Evolutionary conservation across 805 yeast genomes (phyloP), one percentile per base, ranked within the genome.

Genomic region (Peterozyma toletana): DNA sequence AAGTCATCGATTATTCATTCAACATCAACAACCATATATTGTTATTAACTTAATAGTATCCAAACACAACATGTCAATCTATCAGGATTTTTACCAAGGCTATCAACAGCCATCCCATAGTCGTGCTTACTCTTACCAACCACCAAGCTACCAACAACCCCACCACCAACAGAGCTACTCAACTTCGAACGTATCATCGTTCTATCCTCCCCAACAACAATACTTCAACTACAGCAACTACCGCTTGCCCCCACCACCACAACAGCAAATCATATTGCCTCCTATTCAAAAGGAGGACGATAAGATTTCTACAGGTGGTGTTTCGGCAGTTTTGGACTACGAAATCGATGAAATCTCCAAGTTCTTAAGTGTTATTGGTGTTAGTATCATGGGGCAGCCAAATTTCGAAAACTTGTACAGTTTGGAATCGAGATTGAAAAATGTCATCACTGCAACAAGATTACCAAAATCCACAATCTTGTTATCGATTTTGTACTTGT

Each of bases 401-500:
- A 63, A 58, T 54, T 53, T 66, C 50, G 67, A 64, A 46, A 54
- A 54, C 45, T 65, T 81, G n/a, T 50, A 74, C 17, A 59, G 59
- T 37, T 83, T 86, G 60, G 77, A 73, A 53, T 67, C 68, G 47
- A 78, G 78, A 50, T 67, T 87, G 15, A 71, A 73, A 44, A 75
- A 83, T 35, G 90, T 91, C 2, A 68, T 91, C 48, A 73, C 81
- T 45, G 95, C 96, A 11, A 93, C 97, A 3, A 78, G 98, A 52
- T 69, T 91, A 53, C 95, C 97, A 30, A 76, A 81, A 50, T 76
- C 88, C 2, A 85, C 98, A 14, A 73, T 93, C 36, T 69, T 89
- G 31, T 70, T 90, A 55, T 81, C 96, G 15, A 68, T 89, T 55
- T 86, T 87, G 52, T 88, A 86, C 57, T 67, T 90, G 55, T 77